Percentiles rank a stretch among this genome's conserved stretches.
These are phyloP conservation scores for Fragilariopsis cylindrus DNA, from an alignment of 108 stramenopile species.

Conservation along the genomic window DNA sequence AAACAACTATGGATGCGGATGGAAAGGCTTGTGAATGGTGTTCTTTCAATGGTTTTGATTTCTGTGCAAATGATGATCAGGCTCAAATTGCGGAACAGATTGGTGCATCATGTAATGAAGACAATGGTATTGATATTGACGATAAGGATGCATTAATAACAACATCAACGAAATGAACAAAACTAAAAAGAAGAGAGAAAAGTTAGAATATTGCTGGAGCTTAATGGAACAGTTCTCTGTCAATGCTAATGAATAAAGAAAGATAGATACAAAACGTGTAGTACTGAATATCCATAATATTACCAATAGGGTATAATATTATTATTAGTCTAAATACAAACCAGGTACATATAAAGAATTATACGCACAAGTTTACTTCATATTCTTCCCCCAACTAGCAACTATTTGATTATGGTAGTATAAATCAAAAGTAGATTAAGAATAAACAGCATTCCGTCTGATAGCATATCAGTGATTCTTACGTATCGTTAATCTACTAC, in stretches of 20 bases:
- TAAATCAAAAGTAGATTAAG: slow-evolving; percentile 28
- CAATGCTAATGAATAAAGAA: neutral
- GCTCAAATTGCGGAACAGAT: slow-evolving; percentile 34
- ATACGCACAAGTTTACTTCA: too few species aligned
- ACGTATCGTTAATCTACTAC: neutral
- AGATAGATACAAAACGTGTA: neutral
- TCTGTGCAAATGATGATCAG: slow-evolving; percentile 39
- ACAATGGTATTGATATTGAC: slow-evolving; percentile 7
- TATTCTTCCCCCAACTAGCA: too few species aligned
- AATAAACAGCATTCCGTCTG: neutral
- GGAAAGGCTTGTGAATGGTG: slow-evolving; percentile 38
- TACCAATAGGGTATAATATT: neutral
- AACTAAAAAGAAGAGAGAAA: slow-evolving; percentile 5
- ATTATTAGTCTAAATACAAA: neutral
- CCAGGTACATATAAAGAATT: neutral
- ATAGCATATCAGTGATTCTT: neutral
- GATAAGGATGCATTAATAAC: slow-evolving; percentile 25
- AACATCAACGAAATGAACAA: neutral
- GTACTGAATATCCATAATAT: neutral
- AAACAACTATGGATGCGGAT: slow-evolving; percentile 24
- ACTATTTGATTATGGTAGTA: slow-evolving; percentile 2
- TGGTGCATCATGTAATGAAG: slow-evolving; percentile 27
- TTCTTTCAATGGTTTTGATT: slow-evolving; percentile 5
- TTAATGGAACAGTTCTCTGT: slow-evolving; percentile 25
- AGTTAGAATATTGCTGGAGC: slow-evolving; percentile 4